Evolutionary conservation across 129 eudicot species (phyloP).

Genomic region (carrot (Daucus carota)): DH1_v3.0 NC_030382.2:50719501-50720000

Average conservation of each 20-base stretch:
- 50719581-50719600: conserved; percentile 94
- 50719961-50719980: background rate
- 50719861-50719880: conserved; percentile 95
- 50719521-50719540: background rate
- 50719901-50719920: background rate
- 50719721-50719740: background rate
- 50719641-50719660: conserved; percentile 9
- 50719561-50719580: conserved; percentile 98
- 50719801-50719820: conserved; percentile 96
- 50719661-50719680: background rate
- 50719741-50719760: background rate
- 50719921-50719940: background rate
- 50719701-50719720: background rate
- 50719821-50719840: conserved; percentile 92
- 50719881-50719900: conserved; percentile 77
- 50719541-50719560: conserved; percentile 90
- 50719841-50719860: conserved; percentile 90
- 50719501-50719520: background rate
- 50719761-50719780: conserved; percentile 31
- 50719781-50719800: conserved; percentile 76
- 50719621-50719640: conserved; percentile 14
- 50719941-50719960: background rate
- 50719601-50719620: conserved; percentile 82
- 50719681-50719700: background rate
- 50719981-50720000: background rate